A percentile compares a stretch with the other conserved stretches of the same genome.
phyloP scores from a whole-genome alignment of 257 asterid genomes.

The Coffea canephora region DNA sequence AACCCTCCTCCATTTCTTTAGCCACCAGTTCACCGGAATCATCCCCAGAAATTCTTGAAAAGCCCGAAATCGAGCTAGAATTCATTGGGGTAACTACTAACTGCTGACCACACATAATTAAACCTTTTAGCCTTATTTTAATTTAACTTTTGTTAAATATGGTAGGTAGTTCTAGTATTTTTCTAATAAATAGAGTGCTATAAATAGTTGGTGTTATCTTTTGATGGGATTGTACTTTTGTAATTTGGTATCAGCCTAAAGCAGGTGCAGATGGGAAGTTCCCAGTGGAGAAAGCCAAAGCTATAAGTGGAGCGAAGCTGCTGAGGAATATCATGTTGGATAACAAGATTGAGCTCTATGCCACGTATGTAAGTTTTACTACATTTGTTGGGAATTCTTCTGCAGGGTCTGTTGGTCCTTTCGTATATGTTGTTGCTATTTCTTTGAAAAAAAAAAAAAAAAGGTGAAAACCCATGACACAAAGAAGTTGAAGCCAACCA shows the following conservation, averaged over 20 bases:
- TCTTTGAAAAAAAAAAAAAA: neutral
- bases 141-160: neutral
- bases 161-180: neutral
- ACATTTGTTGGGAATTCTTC: neutral
- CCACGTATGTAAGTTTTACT: slow-evolving; percentile 62
- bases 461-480: neutral
- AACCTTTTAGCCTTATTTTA: too few species aligned
- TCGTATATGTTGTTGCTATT: too few species aligned
- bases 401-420: neutral
- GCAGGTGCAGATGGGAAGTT: slow-evolving; percentile 52
- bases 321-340: slow-evolving; percentile 84
- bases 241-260: slow-evolving; percentile 53
- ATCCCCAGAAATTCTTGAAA: slow-evolving; percentile 44
- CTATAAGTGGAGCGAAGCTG: slow-evolving; percentile 78
- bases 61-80: slow-evolving; percentile 65
- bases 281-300: slow-evolving; percentile 61
- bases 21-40: slow-evolving; percentile 51
- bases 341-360: slow-evolving; percentile 80
- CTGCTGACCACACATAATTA: too few species aligned
- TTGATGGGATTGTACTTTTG: neutral
- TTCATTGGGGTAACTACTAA: slow-evolving; percentile 53
- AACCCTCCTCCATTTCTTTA: slow-evolving; percentile 19
- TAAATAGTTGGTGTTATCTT: neutral
- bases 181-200: neutral
- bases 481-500: too few species aligned